Evolutionary conservation across 1,284 basidiomycete species (phyloP).

Genomic region (Termitomyces sp.): DNA sequence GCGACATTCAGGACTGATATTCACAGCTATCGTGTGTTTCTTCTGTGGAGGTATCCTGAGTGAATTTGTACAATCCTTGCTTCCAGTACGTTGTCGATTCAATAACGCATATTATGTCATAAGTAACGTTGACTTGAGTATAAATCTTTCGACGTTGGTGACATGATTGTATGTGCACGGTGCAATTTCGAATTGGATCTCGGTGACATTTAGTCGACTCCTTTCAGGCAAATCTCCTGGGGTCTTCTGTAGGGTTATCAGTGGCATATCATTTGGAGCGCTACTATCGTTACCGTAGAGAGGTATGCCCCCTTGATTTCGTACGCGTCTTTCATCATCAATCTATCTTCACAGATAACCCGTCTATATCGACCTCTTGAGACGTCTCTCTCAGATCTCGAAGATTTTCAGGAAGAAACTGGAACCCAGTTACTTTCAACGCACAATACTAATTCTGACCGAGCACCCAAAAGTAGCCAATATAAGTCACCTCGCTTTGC

Average conservation of each 20-base stretch:
- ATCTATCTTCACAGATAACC: slow-evolving; percentile 46
- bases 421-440: slow-evolving; percentile 58
- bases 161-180: slow-evolving; percentile 47
- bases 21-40: slow-evolving; percentile 67
- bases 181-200: not conserved
- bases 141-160: slow-evolving; percentile 75
- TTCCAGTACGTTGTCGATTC: slow-evolving; percentile 50
- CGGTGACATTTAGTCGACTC: slow-evolving; percentile 3
- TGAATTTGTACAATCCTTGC: slow-evolving; percentile 77
- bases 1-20: slow-evolving; percentile 69
- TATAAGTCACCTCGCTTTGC: slow-evolving; percentile 36
- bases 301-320: slow-evolving; percentile 37
- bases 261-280: slow-evolving; percentile 63
- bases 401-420: slow-evolving; percentile 41
- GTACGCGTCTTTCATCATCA: not conserved
- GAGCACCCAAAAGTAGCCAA: slow-evolving; percentile 15
- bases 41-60: slow-evolving; percentile 81
- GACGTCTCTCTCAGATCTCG: slow-evolving; percentile 45
- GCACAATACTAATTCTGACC: slow-evolving; percentile 28
- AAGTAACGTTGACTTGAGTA: slow-evolving; percentile 36
- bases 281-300: slow-evolving; percentile 70
- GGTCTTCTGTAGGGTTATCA: slow-evolving; percentile 69
- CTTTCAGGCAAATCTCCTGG: slow-evolving; percentile 75
- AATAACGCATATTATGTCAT: slow-evolving; percentile 4
- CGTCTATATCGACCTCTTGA: slow-evolving; percentile 69